phyloP scores from a whole-genome alignment of 352 stramenopile genomes.

The Pythium aristosporum region DNA sequence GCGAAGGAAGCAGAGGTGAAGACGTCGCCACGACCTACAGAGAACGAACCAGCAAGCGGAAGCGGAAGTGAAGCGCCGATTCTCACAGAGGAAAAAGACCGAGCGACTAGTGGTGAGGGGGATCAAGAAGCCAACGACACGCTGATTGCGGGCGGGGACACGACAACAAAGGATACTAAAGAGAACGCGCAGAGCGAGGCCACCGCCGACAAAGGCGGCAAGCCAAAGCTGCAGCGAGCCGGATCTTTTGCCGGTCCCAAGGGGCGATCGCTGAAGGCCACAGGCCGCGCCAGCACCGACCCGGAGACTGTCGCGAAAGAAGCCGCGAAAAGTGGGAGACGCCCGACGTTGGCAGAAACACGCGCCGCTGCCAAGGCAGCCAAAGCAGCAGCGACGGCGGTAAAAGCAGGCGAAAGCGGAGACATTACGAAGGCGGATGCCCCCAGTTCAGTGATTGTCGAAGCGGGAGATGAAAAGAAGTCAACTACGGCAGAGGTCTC shows the following conservation, averaged over 20 bases:
- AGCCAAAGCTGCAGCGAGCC: slow-evolving; percentile 14
- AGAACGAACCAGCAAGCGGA: neutral
- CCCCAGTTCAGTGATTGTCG: neutral
- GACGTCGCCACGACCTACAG: neutral
- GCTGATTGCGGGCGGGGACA: neutral
- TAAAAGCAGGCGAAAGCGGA: neutral
- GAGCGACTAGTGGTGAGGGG: neutral
- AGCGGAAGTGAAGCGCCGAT: too few relatives aligned
- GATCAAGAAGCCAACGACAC: neutral
- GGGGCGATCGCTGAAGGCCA: neutral
- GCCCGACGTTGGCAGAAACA: slow-evolving; percentile 13
- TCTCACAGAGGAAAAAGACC: neutral
- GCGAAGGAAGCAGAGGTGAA: neutral
- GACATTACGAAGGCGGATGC: neutral
- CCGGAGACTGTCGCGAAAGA: slow-evolving; percentile 14
- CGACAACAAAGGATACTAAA: neutral
- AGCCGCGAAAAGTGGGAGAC: slow-evolving; percentile 1
- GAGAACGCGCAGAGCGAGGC: neutral
- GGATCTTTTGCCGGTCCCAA: slow-evolving; percentile 17
- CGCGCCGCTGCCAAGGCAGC: slow-evolving; percentile 11
- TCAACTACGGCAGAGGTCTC: neutral
- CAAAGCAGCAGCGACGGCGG: neutral
- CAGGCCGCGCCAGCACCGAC: slow-evolving; percentile 6
- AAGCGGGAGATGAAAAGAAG: neutral
- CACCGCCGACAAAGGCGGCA: neutral